A percentile compares a stretch with the other conserved stretches of the same genome.
Conservation (phyloP, 495 filamentous ascomycete species). For the Daldinia childiae region DNA sequence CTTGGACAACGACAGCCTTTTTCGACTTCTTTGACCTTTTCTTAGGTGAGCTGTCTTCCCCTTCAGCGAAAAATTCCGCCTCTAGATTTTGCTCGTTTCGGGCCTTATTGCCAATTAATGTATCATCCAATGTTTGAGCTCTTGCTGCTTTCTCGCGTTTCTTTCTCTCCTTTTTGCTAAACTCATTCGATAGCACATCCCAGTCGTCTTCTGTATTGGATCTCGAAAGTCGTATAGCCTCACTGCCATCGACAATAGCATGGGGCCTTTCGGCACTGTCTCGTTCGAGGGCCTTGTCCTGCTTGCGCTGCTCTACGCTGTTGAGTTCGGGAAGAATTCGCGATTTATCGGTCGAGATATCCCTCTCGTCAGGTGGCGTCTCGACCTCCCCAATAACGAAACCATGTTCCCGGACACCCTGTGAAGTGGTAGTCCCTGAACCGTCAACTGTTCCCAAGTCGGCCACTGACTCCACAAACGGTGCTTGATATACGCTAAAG, state of each 20-base stretch:
- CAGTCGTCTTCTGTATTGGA: constrained; percentile 33
- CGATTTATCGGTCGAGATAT: constrained; percentile 21
- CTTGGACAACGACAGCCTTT: constrained; percentile 41
- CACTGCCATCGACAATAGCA: background rate
- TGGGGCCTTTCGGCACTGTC: constrained; percentile 14
- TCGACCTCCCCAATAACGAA: constrained; percentile 38
- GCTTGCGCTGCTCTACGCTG: constrained; percentile 26
- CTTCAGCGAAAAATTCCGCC: constrained; percentile 34
- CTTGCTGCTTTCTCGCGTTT: constrained; percentile 48
- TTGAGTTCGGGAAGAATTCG: constrained; percentile 23
- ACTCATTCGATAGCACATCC: constrained; percentile 29
- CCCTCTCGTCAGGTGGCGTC: constrained; percentile 28
- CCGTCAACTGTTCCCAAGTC: constrained; percentile 45
- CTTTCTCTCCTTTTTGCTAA: constrained; percentile 52
- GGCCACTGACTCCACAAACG: constrained; percentile 56
- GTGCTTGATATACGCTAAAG: constrained; percentile 52
- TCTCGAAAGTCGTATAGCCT: constrained; percentile 8
- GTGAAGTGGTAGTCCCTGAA: background rate
- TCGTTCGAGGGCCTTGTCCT: constrained; percentile 20
- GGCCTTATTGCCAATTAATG: constrained; percentile 28
- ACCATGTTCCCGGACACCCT: constrained; percentile 15
- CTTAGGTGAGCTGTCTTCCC: constrained; percentile 28
- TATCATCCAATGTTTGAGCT: constrained; percentile 37
- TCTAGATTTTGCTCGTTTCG: constrained; percentile 29
- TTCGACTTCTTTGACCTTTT: constrained; percentile 48